Base-by-base conservation (phyloP, 2,329 filamentous ascomycete genomes). In the Penicillium hordei region DNA sequence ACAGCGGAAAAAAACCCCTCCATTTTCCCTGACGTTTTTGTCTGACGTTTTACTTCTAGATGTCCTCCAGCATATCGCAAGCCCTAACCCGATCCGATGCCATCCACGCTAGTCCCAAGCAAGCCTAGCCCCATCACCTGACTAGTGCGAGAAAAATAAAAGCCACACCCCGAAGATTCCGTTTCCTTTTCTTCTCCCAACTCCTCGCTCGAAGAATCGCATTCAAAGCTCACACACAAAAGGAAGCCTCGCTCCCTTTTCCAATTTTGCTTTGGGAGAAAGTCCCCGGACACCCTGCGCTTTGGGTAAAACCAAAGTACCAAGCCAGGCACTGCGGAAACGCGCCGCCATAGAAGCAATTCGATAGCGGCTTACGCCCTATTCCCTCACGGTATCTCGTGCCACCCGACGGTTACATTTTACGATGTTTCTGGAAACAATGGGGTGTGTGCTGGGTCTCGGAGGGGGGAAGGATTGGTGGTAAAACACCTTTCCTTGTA, bases 201-300 rank as follows among this genome's bases (percentile, higher is more conserved):
- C 88, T 89, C 87, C 91, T 96, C 93, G 93, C 84, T 93, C 91
- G 86, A 97, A 91, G 91, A 91, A 96, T 97, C 93, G 93, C 93
- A 89, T 87, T 96, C 92, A 89, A 96, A 97, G 93, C 93, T 91
- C 80, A 92, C 90, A 89, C 81, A 96, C 91, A 89, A 91, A 89
- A 82, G 66, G 50, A 27, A 52, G 65, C 60, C 48, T 60, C 70
- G 69, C 76, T 70, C 70, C 72, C 50, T 42, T 68, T 71, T 74
- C 65, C 67, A 65, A 62, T 69, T 64, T 68, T 74, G 93, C 93
- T 97, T 97, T 94, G 92, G 93, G 93, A 96, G 93, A 97, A 97
- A 97, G 93, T 97, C 93, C 93, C 93, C 93, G 93, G 93, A 97
- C 93, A 88, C 63, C 80, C 84, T 83, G 83, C 80, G 76, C 72